These are phyloP conservation scores for Euclidium syriacum DNA, from an alignment of 345 rosid genomes.

Conservation along the genomic window DNA sequence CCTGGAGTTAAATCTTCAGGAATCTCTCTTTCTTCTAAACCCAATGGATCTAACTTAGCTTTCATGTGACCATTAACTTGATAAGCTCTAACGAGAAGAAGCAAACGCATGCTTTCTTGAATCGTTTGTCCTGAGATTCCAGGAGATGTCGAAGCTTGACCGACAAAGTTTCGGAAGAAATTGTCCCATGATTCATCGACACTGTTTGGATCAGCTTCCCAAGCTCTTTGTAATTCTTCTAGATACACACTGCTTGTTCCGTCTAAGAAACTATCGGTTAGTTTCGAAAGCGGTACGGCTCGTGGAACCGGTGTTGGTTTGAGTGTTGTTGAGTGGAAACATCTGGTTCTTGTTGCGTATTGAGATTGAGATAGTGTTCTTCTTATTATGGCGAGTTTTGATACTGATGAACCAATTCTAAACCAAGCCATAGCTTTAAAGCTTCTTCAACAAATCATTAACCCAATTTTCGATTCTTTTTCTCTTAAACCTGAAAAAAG, in stretches of 20 bases:
- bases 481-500: neutral
- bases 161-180: constrained; percentile 74
- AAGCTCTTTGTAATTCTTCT: constrained; percentile 73
- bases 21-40: constrained; percentile 57
- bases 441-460: neutral
- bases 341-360: constrained; percentile 39
- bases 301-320: constrained; percentile 65
- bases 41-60: constrained; percentile 72
- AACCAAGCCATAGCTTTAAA: constrained; percentile 55
- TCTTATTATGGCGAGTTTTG: constrained; percentile 57
- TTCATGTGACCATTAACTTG: constrained; percentile 91
- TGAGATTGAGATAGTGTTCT: constrained; percentile 58
- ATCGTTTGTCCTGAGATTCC: constrained; percentile 87
- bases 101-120: constrained; percentile 81
- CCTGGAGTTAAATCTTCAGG: constrained; percentile 67
- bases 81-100: constrained; percentile 73
- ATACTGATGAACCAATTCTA: constrained; percentile 54
- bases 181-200: constrained; percentile 90
- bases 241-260: constrained; percentile 75
- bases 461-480: neutral
- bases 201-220: constrained; percentile 73
- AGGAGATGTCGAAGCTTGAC: constrained; percentile 64
- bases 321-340: constrained; percentile 49
- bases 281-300: constrained; percentile 70
- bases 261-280: constrained; percentile 73